Base-by-base conservation (phyloP, 2,329 filamentous ascomycete genomes). In the Paraphaeosphaeria sporulosa region DNA sequence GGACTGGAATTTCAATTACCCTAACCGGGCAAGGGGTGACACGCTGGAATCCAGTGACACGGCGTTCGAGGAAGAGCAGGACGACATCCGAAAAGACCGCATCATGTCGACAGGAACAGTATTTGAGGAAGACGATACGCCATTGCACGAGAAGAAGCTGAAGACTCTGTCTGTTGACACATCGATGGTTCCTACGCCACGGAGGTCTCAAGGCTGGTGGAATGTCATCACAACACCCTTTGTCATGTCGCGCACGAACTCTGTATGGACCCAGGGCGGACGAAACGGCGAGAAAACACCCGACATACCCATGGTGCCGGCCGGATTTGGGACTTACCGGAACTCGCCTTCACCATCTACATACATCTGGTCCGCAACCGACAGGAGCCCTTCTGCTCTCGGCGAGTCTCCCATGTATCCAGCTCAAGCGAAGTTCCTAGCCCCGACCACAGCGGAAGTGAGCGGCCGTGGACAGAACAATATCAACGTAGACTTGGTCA, bases 141-240 rank as follows among this genome's bases (percentile, higher is more conserved):
- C 77, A 40, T 53, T 77, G 25, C 64, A 65, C 2, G 71, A 69
- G 15, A 67, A 60, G 27, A 67, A 60, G n/a, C 52, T 65, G 6
- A 69, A 72, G 17, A 76, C 82, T 50, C 55, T 79, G 46, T 65
- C 72, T 49, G 66, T 80, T 25, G 75, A 80, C 51, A 78, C 77
- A 3, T 67, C 68, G 17, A 64, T 75, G 21, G 68, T 78, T 6
- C 86, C 85, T 43, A 86, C 85, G 30, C 84, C 81, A 44, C 84
- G 86, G 12, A 84, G 83, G 57, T 89, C 89, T 27, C 83, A 84
- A 61, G 90, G 90, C 21, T 93, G 90, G 90, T 93, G 90, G 90
- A 91, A 92, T 68, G 84, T 91, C 65, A 87, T 93, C 57, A 89
- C 86, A 8, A 91, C 90, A 1, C 90, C 90, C 0, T 93, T 93